Evolutionary conservation across 768 basidiomycete species (phyloP).

Genomic region (Boletus rubescentipes): DNA sequence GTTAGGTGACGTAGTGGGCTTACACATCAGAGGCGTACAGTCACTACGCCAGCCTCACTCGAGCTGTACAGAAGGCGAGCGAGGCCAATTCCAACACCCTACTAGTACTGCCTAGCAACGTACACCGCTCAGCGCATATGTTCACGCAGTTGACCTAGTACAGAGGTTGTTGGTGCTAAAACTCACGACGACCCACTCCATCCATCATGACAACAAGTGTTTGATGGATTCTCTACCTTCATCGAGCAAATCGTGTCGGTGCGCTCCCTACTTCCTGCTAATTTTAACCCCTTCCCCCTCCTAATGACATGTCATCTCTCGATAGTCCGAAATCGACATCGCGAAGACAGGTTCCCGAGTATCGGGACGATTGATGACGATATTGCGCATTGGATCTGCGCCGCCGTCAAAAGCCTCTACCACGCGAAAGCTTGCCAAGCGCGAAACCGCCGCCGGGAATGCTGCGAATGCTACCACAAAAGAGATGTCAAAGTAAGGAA

Average conservation of each 20-base stretch:
- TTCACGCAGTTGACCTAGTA: too few relatives aligned
- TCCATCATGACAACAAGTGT: too few relatives aligned
- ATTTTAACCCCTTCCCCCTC: background rate
- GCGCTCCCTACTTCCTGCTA: background rate
- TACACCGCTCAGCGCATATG: too few relatives aligned
- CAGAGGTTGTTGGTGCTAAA: too few relatives aligned
- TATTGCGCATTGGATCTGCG: background rate
- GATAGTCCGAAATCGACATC: background rate
- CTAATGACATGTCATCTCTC: background rate
- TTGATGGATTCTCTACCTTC: background rate
- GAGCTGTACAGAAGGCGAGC: too few relatives aligned
- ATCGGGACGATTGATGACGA: background rate
- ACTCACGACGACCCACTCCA: too few relatives aligned
- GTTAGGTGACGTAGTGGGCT: too few relatives aligned
- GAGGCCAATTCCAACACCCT: too few relatives aligned
- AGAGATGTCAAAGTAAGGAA: slow-evolving; percentile 13
- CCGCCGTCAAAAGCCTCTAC: background rate
- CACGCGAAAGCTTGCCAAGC: background rate
- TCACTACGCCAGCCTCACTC: too few relatives aligned
- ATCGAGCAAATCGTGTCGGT: background rate
- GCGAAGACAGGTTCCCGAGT: background rate
- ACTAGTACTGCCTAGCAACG: too few relatives aligned
- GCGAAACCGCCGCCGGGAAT: background rate
- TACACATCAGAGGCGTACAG: too few relatives aligned
- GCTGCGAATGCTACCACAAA: background rate